Evolutionary conservation across 129 eudicot genomes (phyloP).

Genomic region (Flaveria trinervia): DNA sequence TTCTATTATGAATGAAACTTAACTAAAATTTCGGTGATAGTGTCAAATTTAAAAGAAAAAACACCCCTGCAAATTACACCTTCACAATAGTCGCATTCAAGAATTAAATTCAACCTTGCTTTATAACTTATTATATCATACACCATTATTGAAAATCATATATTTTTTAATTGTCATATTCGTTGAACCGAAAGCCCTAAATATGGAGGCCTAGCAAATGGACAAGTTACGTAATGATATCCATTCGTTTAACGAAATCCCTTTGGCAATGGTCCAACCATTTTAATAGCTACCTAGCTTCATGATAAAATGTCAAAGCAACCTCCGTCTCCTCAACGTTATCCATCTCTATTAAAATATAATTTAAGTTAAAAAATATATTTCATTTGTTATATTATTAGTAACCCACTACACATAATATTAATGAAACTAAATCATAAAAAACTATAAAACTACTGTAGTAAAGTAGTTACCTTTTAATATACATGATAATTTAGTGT

Average conservation of each 20-base stretch:
- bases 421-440: too few relatives aligned
- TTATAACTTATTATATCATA: not conserved
- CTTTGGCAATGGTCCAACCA: constrained; percentile 23
- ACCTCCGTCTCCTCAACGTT: constrained; percentile 10
- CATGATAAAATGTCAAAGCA: constrained; percentile 21
- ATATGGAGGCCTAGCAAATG: constrained; percentile 26
- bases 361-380: too few relatives aligned
- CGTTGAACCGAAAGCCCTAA: constrained; percentile 11
- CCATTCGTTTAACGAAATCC: constrained; percentile 24
- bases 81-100: not conserved
- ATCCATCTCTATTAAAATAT: not conserved
- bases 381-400: not conserved
- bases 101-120: not conserved
- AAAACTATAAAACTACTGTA: too few relatives aligned
- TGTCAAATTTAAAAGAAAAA: too few relatives aligned
- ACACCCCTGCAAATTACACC: not conserved
- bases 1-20: too few relatives aligned
- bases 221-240: constrained; percentile 24
- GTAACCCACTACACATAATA: not conserved
- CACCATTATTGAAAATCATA: not conserved
- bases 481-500: too few relatives aligned
- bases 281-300: not conserved
- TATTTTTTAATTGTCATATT: constrained; percentile 1
- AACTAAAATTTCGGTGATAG: too few relatives aligned
- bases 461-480: too few relatives aligned